These are phyloP conservation scores for Tephrocybe sp. DNA, from an alignment of 768 basidiomycete genomes.

Conservation along the genomic window DNA sequence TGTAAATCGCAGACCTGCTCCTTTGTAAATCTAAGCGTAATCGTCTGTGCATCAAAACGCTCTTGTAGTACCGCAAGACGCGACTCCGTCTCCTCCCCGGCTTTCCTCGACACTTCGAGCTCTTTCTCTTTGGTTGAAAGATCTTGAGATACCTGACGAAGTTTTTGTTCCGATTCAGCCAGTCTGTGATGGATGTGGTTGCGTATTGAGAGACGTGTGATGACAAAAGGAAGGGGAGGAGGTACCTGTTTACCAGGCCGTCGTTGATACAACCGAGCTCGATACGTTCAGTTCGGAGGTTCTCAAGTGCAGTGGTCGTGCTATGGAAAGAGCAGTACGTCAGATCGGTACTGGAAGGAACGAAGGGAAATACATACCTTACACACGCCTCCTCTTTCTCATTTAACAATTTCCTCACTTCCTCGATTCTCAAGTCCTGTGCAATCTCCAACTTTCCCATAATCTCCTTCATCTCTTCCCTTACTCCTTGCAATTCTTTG, in stretches of 20 bases:
- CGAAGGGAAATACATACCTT: neutral
- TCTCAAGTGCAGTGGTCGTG: conserved; percentile 1
- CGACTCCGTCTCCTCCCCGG: no score
- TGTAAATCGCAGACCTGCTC: conserved; percentile 53
- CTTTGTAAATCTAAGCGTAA: conserved; percentile 51
- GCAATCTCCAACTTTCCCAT: no score
- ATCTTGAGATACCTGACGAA: neutral
- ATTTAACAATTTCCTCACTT: neutral
- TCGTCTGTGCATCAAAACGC: conserved; percentile 55
- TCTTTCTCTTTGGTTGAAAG: neutral
- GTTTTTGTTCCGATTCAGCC: conserved; percentile 4
- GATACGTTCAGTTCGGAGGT: neutral
- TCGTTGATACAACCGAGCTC: neutral
- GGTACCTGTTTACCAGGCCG: conserved; percentile 1
- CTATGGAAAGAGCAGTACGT: neutral
- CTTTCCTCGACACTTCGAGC: conserved; percentile 1
- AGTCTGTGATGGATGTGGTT: no score
- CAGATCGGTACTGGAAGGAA: no score
- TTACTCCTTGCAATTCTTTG: neutral
- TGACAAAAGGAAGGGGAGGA: neutral
- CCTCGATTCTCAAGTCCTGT: neutral
- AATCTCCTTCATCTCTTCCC: neutral
- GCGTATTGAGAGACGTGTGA: no score
- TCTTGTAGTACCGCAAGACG: conserved; percentile 59
- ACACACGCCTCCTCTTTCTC: neutral